Evolutionary conservation across 108 stramenopile species (phyloP).

Genomic region (Cyclotella kingstonii): DNA sequence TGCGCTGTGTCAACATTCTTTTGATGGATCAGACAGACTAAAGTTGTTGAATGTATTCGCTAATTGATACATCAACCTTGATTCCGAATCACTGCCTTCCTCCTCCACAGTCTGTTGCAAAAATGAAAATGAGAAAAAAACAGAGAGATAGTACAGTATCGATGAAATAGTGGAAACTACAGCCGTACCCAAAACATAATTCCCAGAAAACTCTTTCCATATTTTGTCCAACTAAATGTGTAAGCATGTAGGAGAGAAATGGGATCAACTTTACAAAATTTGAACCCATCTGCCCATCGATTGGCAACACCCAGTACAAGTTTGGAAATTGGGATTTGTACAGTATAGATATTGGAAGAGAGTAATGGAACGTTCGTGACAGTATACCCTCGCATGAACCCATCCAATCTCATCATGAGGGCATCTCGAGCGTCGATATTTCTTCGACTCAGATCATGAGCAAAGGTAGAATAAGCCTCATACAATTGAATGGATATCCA

Average conservation of each 20-base stretch:
- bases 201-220: conserved; percentile 41
- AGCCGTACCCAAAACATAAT: conserved; percentile 69
- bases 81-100: conserved; percentile 1
- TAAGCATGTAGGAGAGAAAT: conserved; percentile 39
- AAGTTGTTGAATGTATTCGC: too few species aligned
- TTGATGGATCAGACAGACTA: too few species aligned
- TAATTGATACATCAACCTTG: conserved; percentile 4
- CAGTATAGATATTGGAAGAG: conserved; percentile 8
- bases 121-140: background rate
- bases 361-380: conserved; percentile 8
- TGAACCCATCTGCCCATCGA: conserved; percentile 49
- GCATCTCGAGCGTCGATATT: conserved; percentile 16
- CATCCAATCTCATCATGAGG: conserved; percentile 18
- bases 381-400: conserved; percentile 14
- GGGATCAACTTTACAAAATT: conserved; percentile 39
- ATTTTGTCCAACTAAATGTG: conserved; percentile 15
- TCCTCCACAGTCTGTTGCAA: conserved; percentile 9
- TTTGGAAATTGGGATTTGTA: conserved; percentile 49
- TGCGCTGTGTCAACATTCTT: too few species aligned
- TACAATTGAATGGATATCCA: conserved; percentile 82
- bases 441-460: conserved; percentile 39
- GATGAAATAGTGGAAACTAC: too few species aligned
- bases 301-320: conserved; percentile 73
- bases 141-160: background rate
- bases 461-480: conserved; percentile 74